These are phyloP conservation scores for Dendrobium huoshanense DNA, from an alignment of 106 monocot species.

Conservation along the genomic window DNA sequence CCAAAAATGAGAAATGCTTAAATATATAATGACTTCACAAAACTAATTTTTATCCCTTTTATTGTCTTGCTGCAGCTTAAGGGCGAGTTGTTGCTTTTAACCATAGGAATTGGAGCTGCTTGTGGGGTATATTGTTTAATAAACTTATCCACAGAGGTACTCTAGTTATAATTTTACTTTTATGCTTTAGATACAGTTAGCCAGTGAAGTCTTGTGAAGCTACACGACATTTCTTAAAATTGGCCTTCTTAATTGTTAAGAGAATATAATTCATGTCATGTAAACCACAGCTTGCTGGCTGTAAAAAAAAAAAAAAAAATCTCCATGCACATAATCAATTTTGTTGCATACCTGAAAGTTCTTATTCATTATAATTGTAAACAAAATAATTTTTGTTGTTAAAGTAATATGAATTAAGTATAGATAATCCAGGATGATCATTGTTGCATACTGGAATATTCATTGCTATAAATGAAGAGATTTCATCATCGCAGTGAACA, in stretches of 20 bases:
- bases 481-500: no score
- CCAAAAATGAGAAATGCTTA: background rate
- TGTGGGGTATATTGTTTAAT: constrained; percentile 72
- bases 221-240: background rate
- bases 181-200: background rate
- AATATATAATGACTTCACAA: background rate
- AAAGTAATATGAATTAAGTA: background rate
- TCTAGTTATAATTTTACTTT: background rate
- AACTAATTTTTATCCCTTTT: background rate
- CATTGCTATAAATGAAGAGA: no score
- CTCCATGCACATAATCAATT: background rate
- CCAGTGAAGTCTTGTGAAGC: background rate
- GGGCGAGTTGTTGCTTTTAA: constrained; percentile 67
- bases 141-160: constrained; percentile 61
- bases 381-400: background rate
- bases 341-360: background rate
- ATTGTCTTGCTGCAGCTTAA: constrained; percentile 51
- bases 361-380: background rate
- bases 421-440: background rate
- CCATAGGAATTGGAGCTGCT: constrained; percentile 62
- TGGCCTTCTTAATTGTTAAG: background rate
- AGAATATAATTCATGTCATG: background rate
- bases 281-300: background rate
- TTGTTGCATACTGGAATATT: background rate
- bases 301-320: no score